Conservation (phyloP, 2,329 filamentous ascomycete species). For the Truncatella angustata region DNA sequence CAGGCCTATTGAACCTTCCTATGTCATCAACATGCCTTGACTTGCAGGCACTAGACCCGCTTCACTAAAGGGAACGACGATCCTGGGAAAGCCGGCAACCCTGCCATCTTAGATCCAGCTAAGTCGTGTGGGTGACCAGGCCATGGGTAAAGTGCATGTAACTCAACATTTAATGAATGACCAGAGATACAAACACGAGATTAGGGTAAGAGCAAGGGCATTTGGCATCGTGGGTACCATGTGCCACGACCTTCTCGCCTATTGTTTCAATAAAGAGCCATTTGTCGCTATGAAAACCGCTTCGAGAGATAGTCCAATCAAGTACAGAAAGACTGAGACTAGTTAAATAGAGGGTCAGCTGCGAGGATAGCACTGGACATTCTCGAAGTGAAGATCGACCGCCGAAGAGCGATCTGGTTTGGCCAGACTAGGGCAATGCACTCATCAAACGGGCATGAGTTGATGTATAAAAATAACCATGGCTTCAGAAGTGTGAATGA, state of each 20-base stretch:
- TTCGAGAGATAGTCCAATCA: too few species aligned
- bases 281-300: too few species aligned
- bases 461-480: background rate
- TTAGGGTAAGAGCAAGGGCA: background rate
- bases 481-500: background rate
- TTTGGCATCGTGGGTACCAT: background rate
- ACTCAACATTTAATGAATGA: constrained; percentile 7
- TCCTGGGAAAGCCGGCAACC: background rate
- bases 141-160: constrained; percentile 1
- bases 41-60: background rate
- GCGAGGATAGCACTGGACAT: background rate
- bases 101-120: background rate
- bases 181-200: constrained; percentile 9
- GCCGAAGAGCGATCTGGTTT: too few species aligned
- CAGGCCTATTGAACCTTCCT: background rate
- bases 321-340: background rate
- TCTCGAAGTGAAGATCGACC: too few species aligned
- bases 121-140: background rate
- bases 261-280: too few species aligned
- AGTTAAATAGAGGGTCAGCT: background rate
- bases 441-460: background rate
- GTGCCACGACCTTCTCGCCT: constrained; percentile 1
- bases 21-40: background rate
- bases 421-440: constrained; percentile 6
- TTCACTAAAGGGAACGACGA: background rate